A percentile compares a stretch with the other conserved stretches of the same genome.
phyloP scores from a whole-genome alignment of 1,284 basidiomycete genomes.

The Microbotryum intermedium region DNA sequence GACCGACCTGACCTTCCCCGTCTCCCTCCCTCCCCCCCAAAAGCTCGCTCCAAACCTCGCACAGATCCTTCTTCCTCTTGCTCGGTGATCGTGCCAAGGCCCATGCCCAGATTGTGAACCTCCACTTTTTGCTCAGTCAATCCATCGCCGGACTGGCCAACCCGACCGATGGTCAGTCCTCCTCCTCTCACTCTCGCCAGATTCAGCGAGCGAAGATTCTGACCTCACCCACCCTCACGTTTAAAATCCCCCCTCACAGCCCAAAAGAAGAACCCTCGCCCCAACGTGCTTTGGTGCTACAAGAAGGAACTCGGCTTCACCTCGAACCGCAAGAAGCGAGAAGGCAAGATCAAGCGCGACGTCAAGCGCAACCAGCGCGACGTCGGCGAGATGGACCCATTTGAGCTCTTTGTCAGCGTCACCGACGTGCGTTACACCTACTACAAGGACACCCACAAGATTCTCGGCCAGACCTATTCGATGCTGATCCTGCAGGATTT shows the following conservation, averaged over 20 bases:
- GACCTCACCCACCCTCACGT: not conserved
- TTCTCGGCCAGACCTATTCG: conserved; percentile 93
- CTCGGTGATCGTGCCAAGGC: conserved; percentile 92
- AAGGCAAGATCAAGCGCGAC: conserved; percentile 88
- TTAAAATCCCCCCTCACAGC: conserved; percentile 17
- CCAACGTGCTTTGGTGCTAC: conserved; percentile 92
- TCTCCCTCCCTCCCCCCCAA: not conserved
- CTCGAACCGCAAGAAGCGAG: conserved; percentile 90
- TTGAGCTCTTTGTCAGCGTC: conserved; percentile 97
- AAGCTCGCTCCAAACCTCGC: conserved; percentile 55
- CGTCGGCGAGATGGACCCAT: conserved; percentile 89
- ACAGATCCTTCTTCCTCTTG: conserved; percentile 91
- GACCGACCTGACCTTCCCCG: not conserved
- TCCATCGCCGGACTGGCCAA: conserved; percentile 43
- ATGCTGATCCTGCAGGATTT: conserved; percentile 98
- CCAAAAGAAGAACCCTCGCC: conserved; percentile 53
- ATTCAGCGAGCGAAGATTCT: not conserved
- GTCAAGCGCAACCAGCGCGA: conserved; percentile 89
- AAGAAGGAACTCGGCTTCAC: conserved; percentile 95
- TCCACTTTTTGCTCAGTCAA: conserved; percentile 90
- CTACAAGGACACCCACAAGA: conserved; percentile 92
- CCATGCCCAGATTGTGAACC: conserved; percentile 79
- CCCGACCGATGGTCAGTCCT: conserved; percentile 25
- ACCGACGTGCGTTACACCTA: conserved; percentile 97
- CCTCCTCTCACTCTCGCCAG: not conserved